Base-by-base conservation (phyloP, 371 early-diverging fungal genomes). In the Haplosporangium sp. region DNA sequence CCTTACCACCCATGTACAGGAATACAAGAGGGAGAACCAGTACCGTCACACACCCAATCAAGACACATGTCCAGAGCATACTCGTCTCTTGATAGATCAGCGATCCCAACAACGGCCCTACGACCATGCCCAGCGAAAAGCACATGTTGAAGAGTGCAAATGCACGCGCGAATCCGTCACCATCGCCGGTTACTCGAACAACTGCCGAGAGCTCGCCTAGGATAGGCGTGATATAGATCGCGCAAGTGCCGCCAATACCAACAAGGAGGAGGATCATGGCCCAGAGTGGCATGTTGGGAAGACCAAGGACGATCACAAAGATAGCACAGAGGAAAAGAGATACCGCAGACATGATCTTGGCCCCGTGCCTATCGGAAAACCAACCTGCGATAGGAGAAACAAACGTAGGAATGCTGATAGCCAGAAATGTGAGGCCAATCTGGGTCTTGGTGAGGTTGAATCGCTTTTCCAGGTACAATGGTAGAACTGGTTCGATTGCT, bases 61-160 rank as follows among this genome's bases (percentile, higher is more conserved):
- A 43, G 7, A 75, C 67, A 54, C 69, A 69, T 0, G 76, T 69
- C 76, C 76, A 69, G 29, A 75, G 38, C 62, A 75, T 64, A 23
- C 59, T 75, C 21, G 76, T 69, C 60, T 66, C 63, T 20, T 75
- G 65, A 18, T 66, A 75, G 16, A 75, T 61, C 20, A 69, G 11
- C 8, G 76, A 57, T 20, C 70, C 76, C 42, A 75, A 38, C 45
- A 75, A 50, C 6, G 76, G 67, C 0, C 76, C 76, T 8, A 53
- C 65, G 2, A 67, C 70, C 70, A 69, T 75, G 0, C 76, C 76
- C 55, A 75, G 20, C 10, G 70, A 69, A 62, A 85, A 87, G 14
- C 82, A 82, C 59, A 85, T 74, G 59, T 87, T 87, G 59, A 85
- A 84, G 41, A 85, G 14, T 9, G 82, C 85, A 72, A 83, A 85